Percentiles rank a stretch among this genome's conserved stretches.
phyloP scores from a whole-genome alignment of 202 grass and related monocot species.

The Sporobolus alterniflorus region DNA sequence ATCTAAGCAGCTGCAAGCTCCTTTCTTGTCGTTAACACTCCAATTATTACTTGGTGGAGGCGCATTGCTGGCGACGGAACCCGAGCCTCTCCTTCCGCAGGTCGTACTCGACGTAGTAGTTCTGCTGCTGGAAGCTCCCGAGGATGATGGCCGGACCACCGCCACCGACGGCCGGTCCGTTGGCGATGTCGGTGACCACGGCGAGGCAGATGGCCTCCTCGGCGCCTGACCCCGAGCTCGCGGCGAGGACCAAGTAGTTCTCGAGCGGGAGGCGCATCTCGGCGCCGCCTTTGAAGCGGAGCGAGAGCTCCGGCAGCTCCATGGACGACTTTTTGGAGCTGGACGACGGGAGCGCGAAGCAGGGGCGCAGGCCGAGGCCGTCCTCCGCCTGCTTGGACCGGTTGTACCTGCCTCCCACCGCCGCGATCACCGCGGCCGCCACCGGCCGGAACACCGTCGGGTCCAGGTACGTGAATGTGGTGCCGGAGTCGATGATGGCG shows the following conservation, averaged over 20 bases:
- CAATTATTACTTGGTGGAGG: constrained; percentile 1
- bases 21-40: background rate
- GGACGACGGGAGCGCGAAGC: constrained; percentile 82
- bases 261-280: constrained; percentile 74
- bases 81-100: constrained; percentile 63
- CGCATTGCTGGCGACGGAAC: constrained; percentile 73
- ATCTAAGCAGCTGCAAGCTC: background rate
- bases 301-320: constrained; percentile 61
- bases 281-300: constrained; percentile 65
- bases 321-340: too few species aligned
- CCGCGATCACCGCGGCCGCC: constrained; percentile 36
- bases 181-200: constrained; percentile 56
- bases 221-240: background rate
- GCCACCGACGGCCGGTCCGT: background rate
- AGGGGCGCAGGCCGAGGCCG: constrained; percentile 61
- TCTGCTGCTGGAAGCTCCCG: constrained; percentile 95
- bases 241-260: constrained; percentile 75
- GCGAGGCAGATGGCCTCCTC: constrained; percentile 76
- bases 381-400: constrained; percentile 56
- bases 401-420: constrained; percentile 54
- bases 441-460: constrained; percentile 58
- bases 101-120: constrained; percentile 90
- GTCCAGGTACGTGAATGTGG: constrained; percentile 86
- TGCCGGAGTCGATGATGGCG: constrained; percentile 86
- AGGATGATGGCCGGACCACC: constrained; percentile 86